phyloP scores from a whole-genome alignment of 1,284 basidiomycete genomes.

The Porogramme epimiltina region DNA sequence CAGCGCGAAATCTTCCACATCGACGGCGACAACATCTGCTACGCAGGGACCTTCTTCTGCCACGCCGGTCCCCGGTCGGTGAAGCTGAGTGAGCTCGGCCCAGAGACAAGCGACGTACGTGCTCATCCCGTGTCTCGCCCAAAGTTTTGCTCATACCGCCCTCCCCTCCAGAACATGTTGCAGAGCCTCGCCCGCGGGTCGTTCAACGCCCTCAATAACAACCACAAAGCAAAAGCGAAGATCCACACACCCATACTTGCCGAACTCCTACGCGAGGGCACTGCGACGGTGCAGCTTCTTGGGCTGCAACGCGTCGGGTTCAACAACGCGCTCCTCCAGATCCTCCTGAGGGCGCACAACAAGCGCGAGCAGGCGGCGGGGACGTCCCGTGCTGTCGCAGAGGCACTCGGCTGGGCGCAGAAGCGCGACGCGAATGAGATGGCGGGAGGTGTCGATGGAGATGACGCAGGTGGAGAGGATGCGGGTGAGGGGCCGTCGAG shows the following conservation, averaged over 20 bases:
- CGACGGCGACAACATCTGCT: slow-evolving; percentile 9
- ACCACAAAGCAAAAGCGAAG: slow-evolving; percentile 8
- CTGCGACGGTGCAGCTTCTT: slow-evolving; percentile 10
- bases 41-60: slow-evolving; percentile 17
- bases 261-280: slow-evolving; percentile 7
- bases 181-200: slow-evolving; percentile 9
- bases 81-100: not conserved
- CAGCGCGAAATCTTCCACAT: slow-evolving; percentile 16
- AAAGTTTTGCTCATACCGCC: not conserved
- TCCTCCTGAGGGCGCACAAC: not conserved
- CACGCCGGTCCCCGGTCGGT: slow-evolving; percentile 8
- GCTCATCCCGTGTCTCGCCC: not conserved
- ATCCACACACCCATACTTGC: slow-evolving; percentile 7
- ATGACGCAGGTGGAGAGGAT: no score
- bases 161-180: not conserved
- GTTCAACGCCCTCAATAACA: slow-evolving; percentile 7
- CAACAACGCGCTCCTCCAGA: slow-evolving; percentile 12
- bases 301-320: slow-evolving; percentile 22
- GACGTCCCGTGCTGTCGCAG: no score
- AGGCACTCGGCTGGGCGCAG: no score
- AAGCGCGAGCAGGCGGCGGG: not conserved
- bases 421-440: no score
- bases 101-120: not conserved
- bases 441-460: no score
- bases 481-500: no score